Conservation (phyloP, 495 filamentous ascomycete species). For the Xylaria palmicola region DNA sequence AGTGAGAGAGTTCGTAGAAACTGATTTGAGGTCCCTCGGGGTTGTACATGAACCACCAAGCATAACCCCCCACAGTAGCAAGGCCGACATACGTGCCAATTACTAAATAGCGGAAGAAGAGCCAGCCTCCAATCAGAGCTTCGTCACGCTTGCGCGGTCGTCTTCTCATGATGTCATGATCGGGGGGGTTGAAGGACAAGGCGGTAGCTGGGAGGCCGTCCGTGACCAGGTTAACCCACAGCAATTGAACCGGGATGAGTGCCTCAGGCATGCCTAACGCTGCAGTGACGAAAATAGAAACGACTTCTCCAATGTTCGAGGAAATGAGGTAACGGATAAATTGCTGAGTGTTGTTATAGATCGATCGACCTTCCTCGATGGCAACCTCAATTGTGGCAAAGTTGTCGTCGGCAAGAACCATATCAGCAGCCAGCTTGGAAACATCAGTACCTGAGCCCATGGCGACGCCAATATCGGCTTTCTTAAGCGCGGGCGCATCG, state of each 20-base stretch:
- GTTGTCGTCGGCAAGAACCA: constrained; percentile 98
- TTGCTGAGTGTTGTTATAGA: constrained; percentile 99
- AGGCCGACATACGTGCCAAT: constrained; percentile 93
- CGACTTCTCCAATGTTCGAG: constrained; percentile 98
- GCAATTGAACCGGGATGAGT: constrained; percentile 91
- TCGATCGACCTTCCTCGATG: constrained; percentile 94
- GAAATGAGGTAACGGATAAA: constrained; percentile 99
- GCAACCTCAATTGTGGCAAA: constrained; percentile 97
- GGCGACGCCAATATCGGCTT: constrained; percentile 96
- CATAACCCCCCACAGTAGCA: constrained; percentile 95
- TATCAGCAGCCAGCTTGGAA: constrained; percentile 93
- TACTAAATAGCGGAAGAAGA: constrained; percentile 97
- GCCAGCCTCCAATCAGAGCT: constrained; percentile 85
- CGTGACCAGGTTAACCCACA: constrained; percentile 99
- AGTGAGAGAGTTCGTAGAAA: constrained; percentile 89
- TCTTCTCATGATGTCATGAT: constrained; percentile 95
- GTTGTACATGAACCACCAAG: constrained; percentile 99
- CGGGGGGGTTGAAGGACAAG: constrained; percentile 94
- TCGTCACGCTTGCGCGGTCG: constrained; percentile 90
- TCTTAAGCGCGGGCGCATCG: constrained; percentile 97
- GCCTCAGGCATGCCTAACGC: constrained; percentile 98
- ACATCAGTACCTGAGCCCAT: constrained; percentile 99
- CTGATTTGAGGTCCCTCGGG: constrained; percentile 86
- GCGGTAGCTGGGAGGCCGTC: constrained; percentile 97
- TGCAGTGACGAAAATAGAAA: constrained; percentile 98